A percentile compares a stretch with the other conserved stretches of the same genome.
These are phyloP conservation scores for Oropetium thomaeum DNA, from an alignment of 176 grass and related monocot genomes.

Conservation along the genomic window DNA sequence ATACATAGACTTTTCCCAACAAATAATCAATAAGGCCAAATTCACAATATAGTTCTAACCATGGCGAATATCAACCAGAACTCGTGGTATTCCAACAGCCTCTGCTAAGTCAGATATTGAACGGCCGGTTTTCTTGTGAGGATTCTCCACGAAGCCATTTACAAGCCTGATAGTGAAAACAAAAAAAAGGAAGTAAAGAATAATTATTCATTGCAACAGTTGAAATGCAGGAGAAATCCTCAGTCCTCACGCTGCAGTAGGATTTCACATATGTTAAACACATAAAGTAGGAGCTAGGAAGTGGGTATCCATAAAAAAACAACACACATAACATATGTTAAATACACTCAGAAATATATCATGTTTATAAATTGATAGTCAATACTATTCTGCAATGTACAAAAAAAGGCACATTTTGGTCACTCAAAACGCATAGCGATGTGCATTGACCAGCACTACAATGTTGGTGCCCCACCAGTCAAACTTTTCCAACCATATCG, in stretches of 20 bases:
- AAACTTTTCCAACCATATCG: not conserved
- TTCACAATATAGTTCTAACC: constrained; percentile 44
- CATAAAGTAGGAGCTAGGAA: not conserved
- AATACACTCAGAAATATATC: not conserved
- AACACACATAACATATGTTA: not conserved
- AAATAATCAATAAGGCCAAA: not conserved
- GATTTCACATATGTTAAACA: no score
- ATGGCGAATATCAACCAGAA: constrained; percentile 91
- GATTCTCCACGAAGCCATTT: constrained; percentile 72
- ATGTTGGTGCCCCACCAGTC: not conserved
- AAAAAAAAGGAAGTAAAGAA: not conserved
- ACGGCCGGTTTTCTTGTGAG: constrained; percentile 62
- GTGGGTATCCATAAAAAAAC: not conserved
- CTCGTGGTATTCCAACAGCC: constrained; percentile 79
- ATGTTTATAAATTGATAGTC: not conserved
- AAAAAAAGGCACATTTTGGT: not conserved
- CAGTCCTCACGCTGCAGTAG: not conserved
- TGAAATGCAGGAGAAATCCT: not conserved
- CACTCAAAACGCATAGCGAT: not conserved
- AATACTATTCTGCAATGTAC: not conserved
- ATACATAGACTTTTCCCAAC: not conserved
- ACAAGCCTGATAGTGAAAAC: constrained; percentile 59
- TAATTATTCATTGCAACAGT: not conserved
- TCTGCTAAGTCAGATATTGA: constrained; percentile 83
- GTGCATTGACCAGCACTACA: not conserved